A percentile compares a stretch with the other conserved stretches of the same genome.
phyloP scores from a whole-genome alignment of 345 rosid species.

The Camelina sativa region DNA sequence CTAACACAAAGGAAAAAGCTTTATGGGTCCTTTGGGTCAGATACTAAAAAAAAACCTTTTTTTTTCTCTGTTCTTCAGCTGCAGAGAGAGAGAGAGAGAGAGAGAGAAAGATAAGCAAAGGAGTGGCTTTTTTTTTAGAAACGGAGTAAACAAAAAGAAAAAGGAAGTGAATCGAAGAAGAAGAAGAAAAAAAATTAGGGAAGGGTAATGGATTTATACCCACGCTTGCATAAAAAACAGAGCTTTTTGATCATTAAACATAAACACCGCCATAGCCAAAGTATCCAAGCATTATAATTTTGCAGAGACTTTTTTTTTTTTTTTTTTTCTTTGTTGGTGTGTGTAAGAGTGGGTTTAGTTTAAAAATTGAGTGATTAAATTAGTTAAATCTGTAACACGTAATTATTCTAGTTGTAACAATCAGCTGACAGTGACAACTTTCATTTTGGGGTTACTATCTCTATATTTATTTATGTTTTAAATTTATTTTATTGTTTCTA shows the following conservation, averaged over 20 bases:
- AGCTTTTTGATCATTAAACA: conserved; percentile 85
- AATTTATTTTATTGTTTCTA: conserved; percentile 20
- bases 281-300: conserved; percentile 50
- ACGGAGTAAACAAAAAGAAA: conserved; percentile 12
- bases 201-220: conserved; percentile 81
- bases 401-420: conserved; percentile 50
- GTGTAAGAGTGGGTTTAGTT: conserved; percentile 8
- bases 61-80: conserved; percentile 43
- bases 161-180: conserved; percentile 43
- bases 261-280: conserved; percentile 75
- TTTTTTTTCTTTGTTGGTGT: not conserved
- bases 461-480: conserved; percentile 11
- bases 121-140: conserved; percentile 45
- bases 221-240: conserved; percentile 98
- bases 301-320: not conserved
- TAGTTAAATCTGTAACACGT: conserved; percentile 25
- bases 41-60: conserved; percentile 31
- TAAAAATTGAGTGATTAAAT: not conserved
- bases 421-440: conserved; percentile 82
- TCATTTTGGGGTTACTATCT: conserved; percentile 38
- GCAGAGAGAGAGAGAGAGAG: conserved; percentile 35
- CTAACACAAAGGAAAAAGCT: conserved; percentile 42
- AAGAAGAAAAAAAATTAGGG: conserved; percentile 38
- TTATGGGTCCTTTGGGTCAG: conserved; percentile 48
- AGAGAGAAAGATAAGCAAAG: conserved; percentile 32